A percentile compares a stretch with the other conserved stretches of the same genome.
Evolutionary conservation across 345 rosid species (phyloP).

Genomic region (Erucastrum elatum): DNA sequence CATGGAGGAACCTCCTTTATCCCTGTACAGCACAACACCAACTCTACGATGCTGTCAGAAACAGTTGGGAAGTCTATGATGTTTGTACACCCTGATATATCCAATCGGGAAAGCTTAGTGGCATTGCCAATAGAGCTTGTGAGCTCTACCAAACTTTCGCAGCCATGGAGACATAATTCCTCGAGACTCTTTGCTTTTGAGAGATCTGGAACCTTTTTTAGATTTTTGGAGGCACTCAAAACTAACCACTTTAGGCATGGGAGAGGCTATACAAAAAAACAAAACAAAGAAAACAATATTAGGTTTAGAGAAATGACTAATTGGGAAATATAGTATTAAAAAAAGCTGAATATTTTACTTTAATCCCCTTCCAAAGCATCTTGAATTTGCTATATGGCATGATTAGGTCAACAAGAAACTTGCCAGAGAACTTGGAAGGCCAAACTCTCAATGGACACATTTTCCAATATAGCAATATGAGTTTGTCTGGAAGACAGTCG

Average conservation of each 20-base stretch:
- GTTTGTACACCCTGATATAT: background rate
- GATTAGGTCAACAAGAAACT: conserved; percentile 18
- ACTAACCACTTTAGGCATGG: background rate
- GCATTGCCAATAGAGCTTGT: conserved; percentile 10
- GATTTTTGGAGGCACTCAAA: background rate
- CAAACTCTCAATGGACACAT: background rate
- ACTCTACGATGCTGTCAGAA: background rate
- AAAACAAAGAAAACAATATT: too few relatives aligned
- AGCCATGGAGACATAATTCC: background rate
- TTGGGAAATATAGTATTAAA: too few relatives aligned
- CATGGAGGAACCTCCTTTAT: conserved; percentile 6
- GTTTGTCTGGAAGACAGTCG: background rate
- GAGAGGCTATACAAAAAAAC: background rate
- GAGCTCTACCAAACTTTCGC: conserved; percentile 1
- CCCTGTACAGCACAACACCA: background rate
- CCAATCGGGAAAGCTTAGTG: background rate
- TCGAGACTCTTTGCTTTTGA: background rate
- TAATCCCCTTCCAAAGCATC: conserved; percentile 27
- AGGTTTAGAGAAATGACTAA: too few relatives aligned
- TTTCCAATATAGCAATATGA: background rate
- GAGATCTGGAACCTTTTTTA: background rate
- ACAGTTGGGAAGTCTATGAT: conserved; percentile 32
- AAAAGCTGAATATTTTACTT: background rate
- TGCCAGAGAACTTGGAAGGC: conserved; percentile 1
- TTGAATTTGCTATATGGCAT: background rate